Evolutionary conservation across 2,329 filamentous ascomycete species (phyloP).

Genomic region (Ustulina deusta): DNA sequence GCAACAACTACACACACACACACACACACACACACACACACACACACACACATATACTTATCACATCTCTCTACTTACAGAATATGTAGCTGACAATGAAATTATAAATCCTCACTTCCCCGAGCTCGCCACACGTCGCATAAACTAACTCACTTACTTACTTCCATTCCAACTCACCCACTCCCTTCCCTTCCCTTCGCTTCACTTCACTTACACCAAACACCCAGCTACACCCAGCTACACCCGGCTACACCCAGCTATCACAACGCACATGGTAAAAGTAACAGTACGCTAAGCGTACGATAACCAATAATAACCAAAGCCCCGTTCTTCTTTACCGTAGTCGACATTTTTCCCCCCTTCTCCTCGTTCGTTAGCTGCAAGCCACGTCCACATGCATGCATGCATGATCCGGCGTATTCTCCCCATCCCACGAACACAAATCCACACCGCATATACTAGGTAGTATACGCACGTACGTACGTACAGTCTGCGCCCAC

Average conservation of each 20-base stretch:
- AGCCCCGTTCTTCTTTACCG: not conserved
- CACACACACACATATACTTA: not conserved
- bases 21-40: not conserved
- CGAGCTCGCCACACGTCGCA: constrained; percentile 11
- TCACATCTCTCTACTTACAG: too few species aligned
- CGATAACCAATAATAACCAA: not conserved
- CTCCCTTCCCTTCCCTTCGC: not conserved
- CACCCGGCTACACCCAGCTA: not conserved
- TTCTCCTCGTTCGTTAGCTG: constrained; percentile 7
- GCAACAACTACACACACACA: not conserved
- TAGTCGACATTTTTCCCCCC: not conserved
- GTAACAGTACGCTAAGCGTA: not conserved
- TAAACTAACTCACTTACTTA: not conserved
- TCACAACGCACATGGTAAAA: not conserved
- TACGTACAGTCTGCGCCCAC: too few species aligned
- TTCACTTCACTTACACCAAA: not conserved
- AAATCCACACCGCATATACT: not conserved
- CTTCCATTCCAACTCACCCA: not conserved
- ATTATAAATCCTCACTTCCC: not conserved
- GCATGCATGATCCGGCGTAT: constrained; percentile 7
- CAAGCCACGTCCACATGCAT: constrained; percentile 1
- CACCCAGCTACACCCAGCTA: not conserved
- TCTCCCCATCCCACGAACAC: not conserved
- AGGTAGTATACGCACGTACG: not conserved
- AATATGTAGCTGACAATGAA: constrained; percentile 6